These are phyloP conservation scores for Raffaelea ambrosiae DNA, from an alignment of 2,329 filamentous ascomycete species.

Conservation along the genomic window DNA sequence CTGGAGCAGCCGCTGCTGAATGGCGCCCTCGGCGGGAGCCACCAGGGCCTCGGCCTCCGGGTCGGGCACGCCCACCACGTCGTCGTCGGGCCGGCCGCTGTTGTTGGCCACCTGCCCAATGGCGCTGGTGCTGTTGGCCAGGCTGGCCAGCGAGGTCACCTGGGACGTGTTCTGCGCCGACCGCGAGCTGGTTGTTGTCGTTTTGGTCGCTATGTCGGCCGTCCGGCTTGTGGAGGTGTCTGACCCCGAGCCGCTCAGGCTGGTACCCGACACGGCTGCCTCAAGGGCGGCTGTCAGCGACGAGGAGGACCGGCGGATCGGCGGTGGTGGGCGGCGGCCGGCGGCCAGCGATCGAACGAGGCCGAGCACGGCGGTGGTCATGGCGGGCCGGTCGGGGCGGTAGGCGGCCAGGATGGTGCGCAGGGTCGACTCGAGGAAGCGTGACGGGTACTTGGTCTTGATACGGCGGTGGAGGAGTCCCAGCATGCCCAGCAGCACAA, in stretches of 20 bases:
- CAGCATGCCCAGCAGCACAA: conserved; percentile 9
- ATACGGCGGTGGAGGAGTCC: conserved; percentile 38
- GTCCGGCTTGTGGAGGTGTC: not conserved
- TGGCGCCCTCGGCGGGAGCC: conserved; percentile 47
- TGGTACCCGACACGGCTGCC: not conserved
- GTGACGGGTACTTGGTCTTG: conserved; percentile 67
- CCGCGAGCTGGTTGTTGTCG: too few relatives aligned
- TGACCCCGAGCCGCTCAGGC: not conserved
- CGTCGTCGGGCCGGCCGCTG: conserved; percentile 31
- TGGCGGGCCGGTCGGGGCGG: conserved; percentile 53
- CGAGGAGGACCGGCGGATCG: conserved; percentile 41
- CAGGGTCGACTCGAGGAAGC: conserved; percentile 70
- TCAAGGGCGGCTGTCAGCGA: conserved; percentile 4
- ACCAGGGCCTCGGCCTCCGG: conserved; percentile 49
- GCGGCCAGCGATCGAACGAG: conserved; percentile 62
- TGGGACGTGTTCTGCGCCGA: too few relatives aligned
- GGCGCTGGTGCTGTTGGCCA: conserved; percentile 32
- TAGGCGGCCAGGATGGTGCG: conserved; percentile 63
- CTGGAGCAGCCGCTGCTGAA: conserved; percentile 59
- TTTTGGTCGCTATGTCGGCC: too few relatives aligned
- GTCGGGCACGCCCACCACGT: conserved; percentile 50
- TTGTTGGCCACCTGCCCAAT: conserved; percentile 32
- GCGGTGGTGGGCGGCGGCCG: conserved; percentile 55
- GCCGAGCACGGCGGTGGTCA: conserved; percentile 61
- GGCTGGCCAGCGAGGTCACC: not conserved